Evolutionary conservation across 768 basidiomycete genomes (phyloP), one percentile per base, ranked within the genome.

Genomic region (Mycena galericulata): DNA sequence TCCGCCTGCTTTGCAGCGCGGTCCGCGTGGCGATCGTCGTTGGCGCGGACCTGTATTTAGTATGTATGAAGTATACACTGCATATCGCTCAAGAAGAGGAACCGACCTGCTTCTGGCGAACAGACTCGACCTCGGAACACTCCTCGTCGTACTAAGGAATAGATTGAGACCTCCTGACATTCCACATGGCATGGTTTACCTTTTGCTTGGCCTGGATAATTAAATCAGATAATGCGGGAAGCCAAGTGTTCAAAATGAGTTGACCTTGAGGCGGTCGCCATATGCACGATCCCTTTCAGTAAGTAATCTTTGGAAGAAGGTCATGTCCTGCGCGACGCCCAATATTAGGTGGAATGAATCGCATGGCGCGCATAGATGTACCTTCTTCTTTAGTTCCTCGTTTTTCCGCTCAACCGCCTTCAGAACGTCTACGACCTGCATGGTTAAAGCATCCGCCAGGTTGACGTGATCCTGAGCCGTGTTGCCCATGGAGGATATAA

Each of bases 101-200:
- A 49, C 75, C 47, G 38, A 87, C 94, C 87, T 95, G 93, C 79
- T 94, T 95, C 83, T 93, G 92, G 54, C 92, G 89, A 73, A 88
- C 86, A 24, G 84, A 77, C 73, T 93, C 92, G 24, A 92, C 87
- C 76, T 94, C 93, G 18, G 75, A 74, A 75, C 94, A 95, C 71
- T 93, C 89, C 30, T 89, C 90, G 71, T 95, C 91, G 73, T 95
- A 95, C 94, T 95, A 50, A 46, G 22, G 68, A 60, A 24, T 36
- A 59, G 72, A 54, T 74, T 55, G 71, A 34, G 29, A 40, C 29
- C 57, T 53, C 43, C 34, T 50, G 41, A 45, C 32, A 62, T 63
- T 60, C 30, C 30, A 20, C 32, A 45, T 10, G 29, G 29, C 54
- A 38, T 29, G 24, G 40, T 57, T 59, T 63, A 89, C 90, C 85